phyloP scores from a whole-genome alignment of 2,329 filamentous ascomycete genomes.

The Aspergillus pseudonomiae region DNA sequence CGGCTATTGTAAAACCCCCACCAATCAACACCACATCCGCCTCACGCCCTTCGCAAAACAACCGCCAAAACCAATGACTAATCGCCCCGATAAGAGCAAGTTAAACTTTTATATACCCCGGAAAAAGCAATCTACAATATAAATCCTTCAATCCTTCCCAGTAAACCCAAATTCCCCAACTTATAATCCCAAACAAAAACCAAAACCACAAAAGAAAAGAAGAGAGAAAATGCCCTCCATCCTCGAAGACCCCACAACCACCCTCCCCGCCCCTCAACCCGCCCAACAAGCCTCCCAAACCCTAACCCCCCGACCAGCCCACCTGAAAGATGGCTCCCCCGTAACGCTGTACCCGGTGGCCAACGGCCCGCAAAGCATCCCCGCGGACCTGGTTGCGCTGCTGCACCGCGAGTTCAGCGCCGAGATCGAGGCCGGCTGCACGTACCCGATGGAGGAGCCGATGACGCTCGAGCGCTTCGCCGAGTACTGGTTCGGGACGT shows the following conservation, averaged over 20 bases:
- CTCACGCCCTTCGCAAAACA: neutral
- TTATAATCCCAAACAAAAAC: neutral
- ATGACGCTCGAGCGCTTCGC: conserved; percentile 35
- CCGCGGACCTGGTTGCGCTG: conserved; percentile 28
- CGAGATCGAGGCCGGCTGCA: conserved; percentile 39
- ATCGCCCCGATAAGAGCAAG: neutral
- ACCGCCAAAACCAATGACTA: neutral
- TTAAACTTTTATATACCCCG: neutral
- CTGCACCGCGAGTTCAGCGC: conserved; percentile 38
- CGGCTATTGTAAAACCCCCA: too few relatives aligned
- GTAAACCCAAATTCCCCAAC: too few relatives aligned
- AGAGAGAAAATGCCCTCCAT: conserved; percentile 37
- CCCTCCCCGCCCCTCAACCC: conserved; percentile 29
- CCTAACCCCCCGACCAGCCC: conserved; percentile 27
- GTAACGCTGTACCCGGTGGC: conserved; percentile 37
- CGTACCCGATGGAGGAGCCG: conserved; percentile 43
- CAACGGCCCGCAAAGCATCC: conserved; percentile 26
- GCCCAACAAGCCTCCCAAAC: conserved; percentile 22
- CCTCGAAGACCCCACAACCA: conserved; percentile 39
- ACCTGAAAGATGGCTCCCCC: conserved; percentile 26
- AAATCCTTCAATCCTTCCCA: neutral
- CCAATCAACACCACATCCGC: neutral
- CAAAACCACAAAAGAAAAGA: neutral
- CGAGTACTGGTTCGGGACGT: conserved; percentile 44
- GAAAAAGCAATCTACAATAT: neutral